Evolutionary conservation across 208 protist genomes (phyloP), one percentile per base, ranked within the genome.

Genomic region (Wallacemonas rigidus): DNA sequence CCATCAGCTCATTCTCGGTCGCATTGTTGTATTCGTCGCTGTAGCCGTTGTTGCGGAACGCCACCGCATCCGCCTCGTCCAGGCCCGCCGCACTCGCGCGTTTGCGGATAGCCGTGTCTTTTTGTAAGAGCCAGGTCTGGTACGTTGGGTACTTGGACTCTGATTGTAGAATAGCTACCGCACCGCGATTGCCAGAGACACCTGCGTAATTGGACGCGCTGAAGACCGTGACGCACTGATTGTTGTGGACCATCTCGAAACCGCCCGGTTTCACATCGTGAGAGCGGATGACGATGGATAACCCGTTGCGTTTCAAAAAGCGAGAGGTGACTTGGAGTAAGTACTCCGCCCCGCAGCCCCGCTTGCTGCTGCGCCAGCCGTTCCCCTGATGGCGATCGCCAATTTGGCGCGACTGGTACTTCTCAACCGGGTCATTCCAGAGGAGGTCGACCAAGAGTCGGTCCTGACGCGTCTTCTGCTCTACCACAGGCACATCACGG

Each of bases 341-440:
- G 86, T 99, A 99, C 38, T 98, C 98, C 56, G 97, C 99, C 0
- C 98, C 99, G 45, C 99, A 99, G 57, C 99, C 99, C 50, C 99
- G 96, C 63, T 99, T 99, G 80, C 99, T 99, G 67, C 97, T 98
- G 45, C 97, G 98, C 97, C 97, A 99, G 74, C 69, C 97, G 81
- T 69, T 87, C 72, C 81, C 96, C 67, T 92, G 87, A 53, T 92
- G 83, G 12, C 80, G 73, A 40, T 74, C 64, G 47, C 90, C 90
- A 11, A 95, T 74, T 74, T 88, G 78, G 1, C 90, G 83, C 1
- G 92, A 88, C 85, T 97, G 77, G 57, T 89, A 83, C 76, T 90
- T 87, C 85, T 82, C 98, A 17, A 84, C 94, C 47, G 99, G 99
- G 81, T 99, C 99, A 48, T 98, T 98, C 99, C 99, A 99, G n/a